Base-by-base conservation (phyloP, 2,329 filamentous ascomycete genomes). In the Penicillium sp. region DNA sequence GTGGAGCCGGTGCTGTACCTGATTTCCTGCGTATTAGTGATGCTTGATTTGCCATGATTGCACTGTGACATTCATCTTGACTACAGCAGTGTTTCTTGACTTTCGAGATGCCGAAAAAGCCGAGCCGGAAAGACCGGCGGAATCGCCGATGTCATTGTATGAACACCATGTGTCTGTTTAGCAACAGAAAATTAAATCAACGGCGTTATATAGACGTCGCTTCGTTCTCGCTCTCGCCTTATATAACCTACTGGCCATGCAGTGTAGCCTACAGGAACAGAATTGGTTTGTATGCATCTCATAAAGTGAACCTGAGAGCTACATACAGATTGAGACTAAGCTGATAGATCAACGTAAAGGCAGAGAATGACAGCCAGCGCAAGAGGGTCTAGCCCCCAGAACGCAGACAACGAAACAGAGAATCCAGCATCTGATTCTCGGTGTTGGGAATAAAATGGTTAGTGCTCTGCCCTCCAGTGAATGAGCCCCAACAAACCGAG, bases 361-460 rank as follows among this genome's bases (percentile, higher is more conserved):
- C 44, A 56, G 47, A 55, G 46, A 63, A 58, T 46, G 54, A 61
- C 63, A 51, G 56, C 63, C 62, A 61, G 58, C 51, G 57, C 46
- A 36, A 56, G 48, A 52, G 27, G 61, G 59, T 46, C 55, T 68
- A 60, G 66, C 76, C 74, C 73, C 55, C 66, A 68, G 70, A 69
- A 71, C 69, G 69, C 48, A 68, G 58, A 64, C 70, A 58, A 54
- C 44, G 33, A 50, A 56, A 45, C 48, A 56, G 53, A 61, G 57
- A 49, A 53, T 57, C 69, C 78, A 74, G 79, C 79, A 81, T 79
- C 79, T 55, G 62, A 70, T 80, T 79, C 78, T 73, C 70, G 65
- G 39, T 50, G 58, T 60, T 51, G 47, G 53, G 48, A 51, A 50
- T 39, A 57, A 60, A 49, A 36, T 51, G 14, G 48, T 22, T 22